These are phyloP conservation scores for Globisporangium takayamanum DNA, from an alignment of 352 stramenopile genomes.

Conservation along the genomic window DNA sequence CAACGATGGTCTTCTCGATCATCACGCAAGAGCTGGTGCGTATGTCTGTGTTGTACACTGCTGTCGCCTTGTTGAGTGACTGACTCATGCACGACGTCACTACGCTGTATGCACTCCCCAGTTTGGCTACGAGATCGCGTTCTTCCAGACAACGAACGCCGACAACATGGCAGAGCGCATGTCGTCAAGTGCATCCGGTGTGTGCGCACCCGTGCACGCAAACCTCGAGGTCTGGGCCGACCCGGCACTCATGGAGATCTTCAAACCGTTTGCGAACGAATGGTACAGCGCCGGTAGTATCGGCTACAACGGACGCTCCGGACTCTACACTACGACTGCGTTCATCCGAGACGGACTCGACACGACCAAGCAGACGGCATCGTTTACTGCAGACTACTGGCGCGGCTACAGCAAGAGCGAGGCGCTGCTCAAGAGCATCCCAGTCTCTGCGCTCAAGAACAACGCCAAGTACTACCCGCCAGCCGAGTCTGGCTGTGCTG, in stretches of 20 bases:
- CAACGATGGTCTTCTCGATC: slow-evolving; percentile 38
- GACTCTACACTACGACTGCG: slow-evolving; percentile 31
- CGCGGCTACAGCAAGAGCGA: slow-evolving; percentile 24
- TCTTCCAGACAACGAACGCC: slow-evolving; percentile 17
- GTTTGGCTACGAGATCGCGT: slow-evolving; percentile 39
- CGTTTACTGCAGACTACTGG: slow-evolving; percentile 44
- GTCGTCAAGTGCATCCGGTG: slow-evolving; percentile 16
- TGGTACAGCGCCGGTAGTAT: slow-evolving; percentile 27
- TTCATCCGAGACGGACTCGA: slow-evolving; percentile 18
- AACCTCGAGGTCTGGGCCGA: slow-evolving; percentile 8
- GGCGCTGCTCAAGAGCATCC: slow-evolving; percentile 8
- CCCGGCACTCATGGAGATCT: not conserved
- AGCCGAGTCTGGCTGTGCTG: slow-evolving; percentile 12
- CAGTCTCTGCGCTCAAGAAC: not conserved
- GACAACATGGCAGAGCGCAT: slow-evolving; percentile 28
- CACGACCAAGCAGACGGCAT: slow-evolving; percentile 3
- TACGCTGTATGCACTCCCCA: slow-evolving; percentile 3
- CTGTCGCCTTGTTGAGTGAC: not conserved
- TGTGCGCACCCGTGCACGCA: not conserved
- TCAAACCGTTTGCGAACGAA: slow-evolving; percentile 22
- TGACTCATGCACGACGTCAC: not conserved
- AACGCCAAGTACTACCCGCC: slow-evolving; percentile 20
- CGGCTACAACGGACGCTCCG: slow-evolving; percentile 30
- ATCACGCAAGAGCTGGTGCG: slow-evolving; percentile 38
- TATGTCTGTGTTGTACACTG: not conserved